phyloP scores from a whole-genome alignment of 1,284 basidiomycete genomes.

The Entoloma clypeatum region DNA sequence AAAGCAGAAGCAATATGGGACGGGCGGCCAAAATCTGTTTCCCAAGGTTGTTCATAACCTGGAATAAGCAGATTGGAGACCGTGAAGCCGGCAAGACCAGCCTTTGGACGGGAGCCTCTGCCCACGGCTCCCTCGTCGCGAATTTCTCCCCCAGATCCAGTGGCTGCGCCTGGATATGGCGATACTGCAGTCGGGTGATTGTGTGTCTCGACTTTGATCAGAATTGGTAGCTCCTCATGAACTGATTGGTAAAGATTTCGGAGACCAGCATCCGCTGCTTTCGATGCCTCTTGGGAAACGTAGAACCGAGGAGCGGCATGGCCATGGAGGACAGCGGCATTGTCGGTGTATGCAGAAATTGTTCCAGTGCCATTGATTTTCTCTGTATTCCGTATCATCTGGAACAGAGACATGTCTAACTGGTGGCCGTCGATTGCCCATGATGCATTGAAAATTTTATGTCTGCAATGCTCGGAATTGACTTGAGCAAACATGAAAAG shows the following conservation, averaged over 20 bases:
- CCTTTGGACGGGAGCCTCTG: constrained; percentile 94
- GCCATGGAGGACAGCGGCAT: constrained; percentile 92
- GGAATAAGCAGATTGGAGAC: constrained; percentile 94
- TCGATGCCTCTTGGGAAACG: constrained; percentile 39
- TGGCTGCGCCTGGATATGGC: constrained; percentile 96
- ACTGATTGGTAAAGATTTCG: constrained; percentile 50
- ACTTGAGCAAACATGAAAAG: constrained; percentile 99
- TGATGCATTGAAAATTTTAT: constrained; percentile 99
- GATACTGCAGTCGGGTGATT: constrained; percentile 99
- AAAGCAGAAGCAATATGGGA: constrained; percentile 89
- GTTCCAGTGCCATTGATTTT: constrained; percentile 73
- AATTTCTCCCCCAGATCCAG: constrained; percentile 97
- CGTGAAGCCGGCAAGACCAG: constrained; percentile 91
- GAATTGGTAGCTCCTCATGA: constrained; percentile 80
- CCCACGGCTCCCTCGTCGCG: constrained; percentile 97
- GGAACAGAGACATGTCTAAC: constrained; percentile 83
- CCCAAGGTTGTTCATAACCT: constrained; percentile 87
- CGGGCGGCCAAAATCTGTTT: constrained; percentile 87
- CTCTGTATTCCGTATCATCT: constrained; percentile 99
- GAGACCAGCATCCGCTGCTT: constrained; percentile 32
- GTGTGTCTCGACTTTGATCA: constrained; percentile 99
- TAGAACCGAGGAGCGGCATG: constrained; percentile 78
- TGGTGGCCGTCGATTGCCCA: constrained; percentile 83
- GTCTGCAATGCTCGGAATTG: constrained; percentile 98
- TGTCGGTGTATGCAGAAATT: constrained; percentile 97